A percentile compares a stretch with the other conserved stretches of the same genome.
These are phyloP conservation scores for Lactuca saligna DNA, from an alignment of 129 eudicot species.

Conservation along the genomic window DNA sequence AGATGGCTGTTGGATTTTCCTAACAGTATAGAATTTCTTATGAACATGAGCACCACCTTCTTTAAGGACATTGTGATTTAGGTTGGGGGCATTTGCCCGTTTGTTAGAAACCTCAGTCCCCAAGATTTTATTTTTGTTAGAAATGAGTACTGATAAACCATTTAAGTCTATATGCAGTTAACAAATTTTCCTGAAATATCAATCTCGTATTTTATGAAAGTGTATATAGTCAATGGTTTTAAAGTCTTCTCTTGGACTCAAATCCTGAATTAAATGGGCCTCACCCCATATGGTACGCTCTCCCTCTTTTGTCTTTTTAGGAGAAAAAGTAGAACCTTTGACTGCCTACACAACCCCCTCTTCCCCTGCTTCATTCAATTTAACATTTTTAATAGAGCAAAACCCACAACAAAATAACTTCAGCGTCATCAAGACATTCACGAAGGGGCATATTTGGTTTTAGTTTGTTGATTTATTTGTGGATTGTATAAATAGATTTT, in stretches of 20 bases:
- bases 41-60: too few relatives aligned
- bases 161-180: not conserved
- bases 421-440: not conserved
- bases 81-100: too few relatives aligned
- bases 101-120: too few relatives aligned
- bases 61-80: too few relatives aligned
- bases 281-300: not conserved
- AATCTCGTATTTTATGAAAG: too few relatives aligned
- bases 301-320: slow-evolving; percentile 18
- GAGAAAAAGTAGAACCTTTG: slow-evolving; percentile 24
- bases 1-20: too few relatives aligned
- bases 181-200: too few relatives aligned
- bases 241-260: not conserved
- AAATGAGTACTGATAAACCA: not conserved
- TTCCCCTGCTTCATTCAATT: not conserved
- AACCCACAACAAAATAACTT: slow-evolving; percentile 7
- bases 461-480: slow-evolving; percentile 8
- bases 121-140: not conserved
- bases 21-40: too few relatives aligned
- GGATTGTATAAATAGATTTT: not conserved
- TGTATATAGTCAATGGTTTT: not conserved
- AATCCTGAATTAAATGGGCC: too few relatives aligned
- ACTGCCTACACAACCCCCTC: slow-evolving; percentile 16
- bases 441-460: not conserved
- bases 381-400: slow-evolving; percentile 1